Conservation (phyloP, 371 early-diverging fungal species). For the Mortierella sp. region DNA sequence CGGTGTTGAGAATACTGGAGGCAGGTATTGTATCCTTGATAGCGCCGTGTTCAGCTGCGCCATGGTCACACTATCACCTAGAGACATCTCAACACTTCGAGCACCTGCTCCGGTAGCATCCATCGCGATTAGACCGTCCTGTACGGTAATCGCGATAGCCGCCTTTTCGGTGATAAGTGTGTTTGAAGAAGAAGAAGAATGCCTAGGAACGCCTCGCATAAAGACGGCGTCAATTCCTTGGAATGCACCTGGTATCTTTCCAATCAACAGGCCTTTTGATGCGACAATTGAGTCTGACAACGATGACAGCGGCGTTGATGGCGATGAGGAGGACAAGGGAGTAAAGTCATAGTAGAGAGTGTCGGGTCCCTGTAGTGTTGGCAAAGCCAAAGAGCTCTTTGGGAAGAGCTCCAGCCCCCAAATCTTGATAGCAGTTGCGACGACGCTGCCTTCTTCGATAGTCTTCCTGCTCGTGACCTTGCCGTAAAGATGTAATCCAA, state of each 20-base stretch:
- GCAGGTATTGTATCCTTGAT: conserved; percentile 46
- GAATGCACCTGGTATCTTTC: conserved; percentile 63
- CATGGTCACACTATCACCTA: conserved; percentile 46
- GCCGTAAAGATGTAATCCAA: conserved; percentile 73
- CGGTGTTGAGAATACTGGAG: conserved; percentile 1
- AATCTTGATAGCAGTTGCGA: conserved; percentile 63
- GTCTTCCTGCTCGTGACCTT: conserved; percentile 71
- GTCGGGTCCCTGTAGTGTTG: conserved; percentile 48
- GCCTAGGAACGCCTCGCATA: conserved; percentile 57
- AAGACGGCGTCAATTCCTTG: conserved; percentile 68
- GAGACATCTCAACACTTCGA: conserved; percentile 35
- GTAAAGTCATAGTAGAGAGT: conserved; percentile 54
- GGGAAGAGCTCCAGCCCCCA: conserved; percentile 65
- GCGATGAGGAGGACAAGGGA: conserved; percentile 58
- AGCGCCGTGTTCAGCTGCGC: conserved; percentile 39
- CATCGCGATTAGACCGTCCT: conserved; percentile 26
- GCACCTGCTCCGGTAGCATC: conserved; percentile 21
- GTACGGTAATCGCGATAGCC: conserved; percentile 18
- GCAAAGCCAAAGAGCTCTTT: conserved; percentile 18
- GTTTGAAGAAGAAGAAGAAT: conserved; percentile 7
- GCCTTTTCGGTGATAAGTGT: conserved; percentile 25
- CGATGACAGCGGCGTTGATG: conserved; percentile 26
- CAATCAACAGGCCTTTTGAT: conserved; percentile 32
- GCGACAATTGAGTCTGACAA: conserved; percentile 2
- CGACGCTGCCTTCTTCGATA: conserved; percentile 64